Percentiles rank a stretch among this genome's conserved stretches.
Evolutionary conservation across 2,329 filamentous ascomycete species (phyloP).

Genomic region (Samsoniella hepiali): DNA sequence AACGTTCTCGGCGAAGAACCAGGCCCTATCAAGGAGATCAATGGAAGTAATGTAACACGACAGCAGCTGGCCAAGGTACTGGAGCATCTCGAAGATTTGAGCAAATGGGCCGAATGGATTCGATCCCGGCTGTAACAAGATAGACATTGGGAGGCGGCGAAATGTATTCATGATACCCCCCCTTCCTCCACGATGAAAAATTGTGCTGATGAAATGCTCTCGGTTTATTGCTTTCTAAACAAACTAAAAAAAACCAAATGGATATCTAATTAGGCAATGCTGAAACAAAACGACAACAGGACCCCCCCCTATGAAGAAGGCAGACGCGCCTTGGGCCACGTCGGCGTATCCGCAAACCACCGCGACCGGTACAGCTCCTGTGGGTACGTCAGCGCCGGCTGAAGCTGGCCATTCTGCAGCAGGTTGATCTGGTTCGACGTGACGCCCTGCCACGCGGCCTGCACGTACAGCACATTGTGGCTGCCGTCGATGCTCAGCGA

Average conservation of each 20-base stretch:
- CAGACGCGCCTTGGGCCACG: conserved; percentile 17
- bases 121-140: conserved; percentile 37
- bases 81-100: conserved; percentile 50
- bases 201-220: not conserved
- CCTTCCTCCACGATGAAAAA: not conserved
- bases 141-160: conserved; percentile 5
- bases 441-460: conserved; percentile 7
- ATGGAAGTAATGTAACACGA: conserved; percentile 29
- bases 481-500: conserved; percentile 15
- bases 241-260: conserved; percentile 5
- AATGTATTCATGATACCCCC: conserved; percentile 8
- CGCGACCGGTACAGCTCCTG: conserved; percentile 9
- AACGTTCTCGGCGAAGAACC: conserved; percentile 41
- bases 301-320: not conserved
- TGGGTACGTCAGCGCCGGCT: conserved; percentile 3
- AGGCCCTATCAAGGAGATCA: conserved; percentile 31
- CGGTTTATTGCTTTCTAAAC: not conserved
- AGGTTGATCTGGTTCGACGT: conserved; percentile 15
- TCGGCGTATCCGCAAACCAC: conserved; percentile 14
- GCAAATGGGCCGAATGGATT: conserved; percentile 54
- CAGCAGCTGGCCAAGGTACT: conserved; percentile 45
- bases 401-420: not conserved
- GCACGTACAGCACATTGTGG: conserved; percentile 13
- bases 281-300: not conserved
- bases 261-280: not conserved